Base-by-base conservation (phyloP, 31 red algal species). In the Endocladia muricata region DNA sequence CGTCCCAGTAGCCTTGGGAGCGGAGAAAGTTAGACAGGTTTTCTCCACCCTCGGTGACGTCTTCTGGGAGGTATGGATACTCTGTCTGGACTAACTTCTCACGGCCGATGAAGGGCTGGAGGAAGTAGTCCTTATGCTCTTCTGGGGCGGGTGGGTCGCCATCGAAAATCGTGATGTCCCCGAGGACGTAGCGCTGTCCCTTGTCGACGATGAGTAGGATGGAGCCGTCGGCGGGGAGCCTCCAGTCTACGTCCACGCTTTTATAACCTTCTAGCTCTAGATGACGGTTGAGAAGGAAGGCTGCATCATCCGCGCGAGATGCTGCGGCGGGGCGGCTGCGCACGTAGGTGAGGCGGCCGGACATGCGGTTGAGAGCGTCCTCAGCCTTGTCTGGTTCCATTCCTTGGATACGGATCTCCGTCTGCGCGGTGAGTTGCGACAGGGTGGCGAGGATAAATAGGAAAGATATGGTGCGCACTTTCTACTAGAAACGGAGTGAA, bases 1-100 rank as follows among this genome's bases (percentile, higher is more conserved):
- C 60, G n/a, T 64, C n/a, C 67, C 67, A 72, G 30, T 72, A 72
- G 9, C 67, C 67, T 57, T 72, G 13, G 15, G 67, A 72, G 60
- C 25, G 60, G 13, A 65, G 13, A 15, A 65, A 29, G n/a, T 65
- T 13, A 29, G 60, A 13, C 11, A n/a, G 13, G 60, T 29, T 13
- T 15, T 15, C 26, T 11, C 11, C 13, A 23, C n/a, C 60, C 15
- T 11, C 13, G 17, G 17, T 11, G 60, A 65, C 25, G 60, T 11
- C 60, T 31, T 15, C 60, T 13, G 17, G 15, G 13, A 22, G 17
- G 60, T 22, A 65, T 11, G 60, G 25, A 29, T n/a, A n/a, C n/a
- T n/a, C n/a, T n/a, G n/a, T n/a, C n/a, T n/a, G n/a, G n/a, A n/a
- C n/a, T n/a, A n/a, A n/a, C n/a, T n/a, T n/a, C n/a, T n/a, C n/a